Percentiles rank a stretch among this genome's conserved stretches.
Evolutionary conservation across 2,329 filamentous ascomycete species (phyloP).

Genomic region (Gnomoniopsis sp.): DNA sequence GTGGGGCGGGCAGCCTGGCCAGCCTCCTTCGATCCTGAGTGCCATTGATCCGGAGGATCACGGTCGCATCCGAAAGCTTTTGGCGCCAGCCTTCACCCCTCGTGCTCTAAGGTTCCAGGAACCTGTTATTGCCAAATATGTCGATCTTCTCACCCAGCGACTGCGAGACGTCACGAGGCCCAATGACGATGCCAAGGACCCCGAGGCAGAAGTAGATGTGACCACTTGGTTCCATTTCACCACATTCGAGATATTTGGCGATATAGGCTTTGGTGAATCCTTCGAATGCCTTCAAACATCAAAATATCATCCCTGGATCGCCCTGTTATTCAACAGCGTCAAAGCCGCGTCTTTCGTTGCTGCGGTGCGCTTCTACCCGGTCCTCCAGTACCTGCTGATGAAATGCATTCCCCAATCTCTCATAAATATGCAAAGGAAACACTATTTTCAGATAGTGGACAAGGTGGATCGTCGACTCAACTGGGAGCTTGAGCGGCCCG

Average conservation of each 20-base stretch:
- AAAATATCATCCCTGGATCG: constrained; percentile 27
- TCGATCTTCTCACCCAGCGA: constrained; percentile 24
- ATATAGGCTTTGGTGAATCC: constrained; percentile 41
- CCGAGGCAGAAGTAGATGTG: constrained; percentile 2
- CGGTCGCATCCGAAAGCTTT: constrained; percentile 21
- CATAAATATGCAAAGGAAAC: constrained; percentile 20
- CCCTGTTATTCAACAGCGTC: constrained; percentile 24
- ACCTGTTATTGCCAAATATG: constrained; percentile 24
- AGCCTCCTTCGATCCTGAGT: constrained; percentile 23
- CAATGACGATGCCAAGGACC: no score
- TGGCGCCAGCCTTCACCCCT: constrained; percentile 24
- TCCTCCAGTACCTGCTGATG: constrained; percentile 6
- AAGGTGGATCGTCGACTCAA: constrained; percentile 27
- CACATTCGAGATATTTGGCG: constrained; percentile 38
- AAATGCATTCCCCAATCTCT: constrained; percentile 7
- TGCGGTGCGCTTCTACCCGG: constrained; percentile 22
- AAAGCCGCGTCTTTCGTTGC: constrained; percentile 22
- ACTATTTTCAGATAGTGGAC: constrained; percentile 25
- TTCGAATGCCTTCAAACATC: constrained; percentile 32
- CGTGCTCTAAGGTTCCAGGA: constrained; percentile 28
- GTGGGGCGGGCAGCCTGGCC: constrained; percentile 25
- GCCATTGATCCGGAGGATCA: constrained; percentile 26
- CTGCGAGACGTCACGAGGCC: no score
- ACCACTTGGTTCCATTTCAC: constrained; percentile 29
- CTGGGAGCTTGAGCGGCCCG: constrained; percentile 24